phyloP scores from a whole-genome alignment of 345 rosid genomes.

The Citrus trifoliata region DNA sequence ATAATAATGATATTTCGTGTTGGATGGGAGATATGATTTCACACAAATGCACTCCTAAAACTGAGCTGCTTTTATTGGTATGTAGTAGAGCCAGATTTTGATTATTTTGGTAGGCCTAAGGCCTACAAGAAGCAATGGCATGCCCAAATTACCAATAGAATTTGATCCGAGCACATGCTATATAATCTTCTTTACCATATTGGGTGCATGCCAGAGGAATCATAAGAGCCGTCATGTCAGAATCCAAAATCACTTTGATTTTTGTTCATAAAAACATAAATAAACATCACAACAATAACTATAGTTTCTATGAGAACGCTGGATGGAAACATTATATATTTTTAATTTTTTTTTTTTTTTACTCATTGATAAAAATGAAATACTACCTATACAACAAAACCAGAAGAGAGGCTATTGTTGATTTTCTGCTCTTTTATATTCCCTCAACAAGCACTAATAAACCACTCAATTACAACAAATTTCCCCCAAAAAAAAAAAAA shows the following conservation, averaged over 20 bases:
- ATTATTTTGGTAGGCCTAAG: not conserved
- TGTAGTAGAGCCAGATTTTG: not conserved
- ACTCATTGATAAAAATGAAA: slow-evolving; percentile 21
- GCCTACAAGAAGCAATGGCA: not conserved
- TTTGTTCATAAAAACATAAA: not conserved
- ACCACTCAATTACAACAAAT: slow-evolving; percentile 19
- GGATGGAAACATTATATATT: no score
- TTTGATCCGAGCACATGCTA: not conserved
- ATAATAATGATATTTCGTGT: not conserved
- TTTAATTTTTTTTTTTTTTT: no score
- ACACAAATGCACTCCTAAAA: not conserved
- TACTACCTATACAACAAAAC: slow-evolving; percentile 26
- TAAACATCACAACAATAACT: not conserved
- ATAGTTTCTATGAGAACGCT: not conserved
- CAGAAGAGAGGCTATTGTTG: slow-evolving; percentile 12
- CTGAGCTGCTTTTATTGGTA: not conserved
- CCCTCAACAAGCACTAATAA: not conserved
- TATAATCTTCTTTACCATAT: no score
- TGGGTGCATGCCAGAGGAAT: not conserved
- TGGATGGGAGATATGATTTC: not conserved
- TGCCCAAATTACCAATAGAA: not conserved
- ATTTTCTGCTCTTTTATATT: not conserved
- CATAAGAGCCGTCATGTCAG: not conserved
- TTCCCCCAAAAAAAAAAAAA: not conserved
- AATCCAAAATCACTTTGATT: not conserved